A percentile compares a stretch with the other conserved stretches of the same genome.
Conservation (phyloP, 305 asterid genomes). For the Salvia sclarea region DNA sequence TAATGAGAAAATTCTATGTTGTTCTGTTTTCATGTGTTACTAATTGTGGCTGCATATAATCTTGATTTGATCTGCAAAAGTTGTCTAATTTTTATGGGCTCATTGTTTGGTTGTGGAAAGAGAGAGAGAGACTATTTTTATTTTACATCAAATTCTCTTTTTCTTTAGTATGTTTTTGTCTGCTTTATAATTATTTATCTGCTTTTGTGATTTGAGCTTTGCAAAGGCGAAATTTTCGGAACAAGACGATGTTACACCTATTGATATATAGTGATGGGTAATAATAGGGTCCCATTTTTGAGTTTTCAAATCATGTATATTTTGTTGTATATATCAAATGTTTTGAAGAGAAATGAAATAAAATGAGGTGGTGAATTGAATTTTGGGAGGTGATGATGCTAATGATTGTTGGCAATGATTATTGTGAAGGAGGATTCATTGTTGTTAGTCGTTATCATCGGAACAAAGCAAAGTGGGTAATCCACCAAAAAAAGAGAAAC, state of each 20-base stretch:
- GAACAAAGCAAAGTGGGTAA: slow-evolving; percentile 51
- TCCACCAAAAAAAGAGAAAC: slow-evolving; percentile 36
- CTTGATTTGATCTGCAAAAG: not conserved
- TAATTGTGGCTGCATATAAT: not conserved
- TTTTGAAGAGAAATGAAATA: not conserved
- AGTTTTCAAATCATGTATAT: slow-evolving; percentile 9
- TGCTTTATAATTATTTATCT: slow-evolving; percentile 32
- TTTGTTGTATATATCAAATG: not conserved
- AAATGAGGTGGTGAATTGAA: slow-evolving; percentile 11
- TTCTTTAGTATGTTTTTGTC: not conserved
- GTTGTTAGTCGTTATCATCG: slow-evolving; percentile 38
- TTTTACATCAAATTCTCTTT: not conserved
- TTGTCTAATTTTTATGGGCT: not conserved
- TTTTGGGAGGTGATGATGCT: slow-evolving; percentile 30
- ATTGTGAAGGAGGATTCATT: slow-evolving; percentile 25
- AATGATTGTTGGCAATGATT: slow-evolving; percentile 34
- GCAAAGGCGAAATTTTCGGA: slow-evolving; percentile 41
- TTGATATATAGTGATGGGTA: slow-evolving; percentile 27
- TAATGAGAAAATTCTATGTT: slow-evolving; percentile 36
- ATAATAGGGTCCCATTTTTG: slow-evolving; percentile 31
- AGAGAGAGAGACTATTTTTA: not conserved
- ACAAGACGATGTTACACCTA: slow-evolving; percentile 24
- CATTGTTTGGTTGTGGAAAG: not conserved
- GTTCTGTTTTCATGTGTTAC: not conserved
- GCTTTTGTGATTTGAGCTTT: slow-evolving; percentile 40